A percentile compares a stretch with the other conserved stretches of the same genome.
Conservation (phyloP, 129 eudicot genomes). For the Helianthus tuberosus region DNA sequence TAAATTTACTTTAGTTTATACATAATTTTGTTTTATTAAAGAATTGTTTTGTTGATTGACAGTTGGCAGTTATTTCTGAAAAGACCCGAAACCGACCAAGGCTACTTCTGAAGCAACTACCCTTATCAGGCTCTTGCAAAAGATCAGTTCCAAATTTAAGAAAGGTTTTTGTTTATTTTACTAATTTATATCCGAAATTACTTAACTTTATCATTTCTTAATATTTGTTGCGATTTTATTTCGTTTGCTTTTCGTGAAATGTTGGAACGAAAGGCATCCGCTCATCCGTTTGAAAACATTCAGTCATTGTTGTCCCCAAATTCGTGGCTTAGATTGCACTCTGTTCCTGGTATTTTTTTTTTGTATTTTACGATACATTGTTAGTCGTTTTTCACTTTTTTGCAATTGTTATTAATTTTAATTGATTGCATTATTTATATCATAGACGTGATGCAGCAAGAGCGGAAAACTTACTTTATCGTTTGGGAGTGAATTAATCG, state of each 20-base stretch:
- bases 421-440: constrained; percentile 42
- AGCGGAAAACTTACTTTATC: constrained; percentile 90
- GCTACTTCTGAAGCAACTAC: constrained; percentile 79
- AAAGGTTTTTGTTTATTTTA: no score
- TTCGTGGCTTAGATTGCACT: constrained; percentile 87
- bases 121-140: constrained; percentile 85
- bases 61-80: no score
- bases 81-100: constrained; percentile 83
- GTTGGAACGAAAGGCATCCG: constrained; percentile 88
- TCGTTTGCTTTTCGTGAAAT: no score
- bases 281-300: constrained; percentile 98
- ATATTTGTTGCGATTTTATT: no score
- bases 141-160: constrained; percentile 89
- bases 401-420: not conserved
- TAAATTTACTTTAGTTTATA: no score
- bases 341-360: constrained; percentile 72
- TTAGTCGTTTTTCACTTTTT: not conserved
- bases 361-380: not conserved
- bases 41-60: no score
- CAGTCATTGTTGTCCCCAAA: constrained; percentile 88
- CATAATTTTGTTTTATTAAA: no score
- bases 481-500: constrained; percentile 95
- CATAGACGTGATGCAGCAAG: constrained; percentile 98
- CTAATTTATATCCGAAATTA: no score
- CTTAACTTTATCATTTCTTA: no score